Base-by-base conservation (phyloP, 2,329 filamentous ascomycete species). In the Phyllosticta citriasiana region DNA sequence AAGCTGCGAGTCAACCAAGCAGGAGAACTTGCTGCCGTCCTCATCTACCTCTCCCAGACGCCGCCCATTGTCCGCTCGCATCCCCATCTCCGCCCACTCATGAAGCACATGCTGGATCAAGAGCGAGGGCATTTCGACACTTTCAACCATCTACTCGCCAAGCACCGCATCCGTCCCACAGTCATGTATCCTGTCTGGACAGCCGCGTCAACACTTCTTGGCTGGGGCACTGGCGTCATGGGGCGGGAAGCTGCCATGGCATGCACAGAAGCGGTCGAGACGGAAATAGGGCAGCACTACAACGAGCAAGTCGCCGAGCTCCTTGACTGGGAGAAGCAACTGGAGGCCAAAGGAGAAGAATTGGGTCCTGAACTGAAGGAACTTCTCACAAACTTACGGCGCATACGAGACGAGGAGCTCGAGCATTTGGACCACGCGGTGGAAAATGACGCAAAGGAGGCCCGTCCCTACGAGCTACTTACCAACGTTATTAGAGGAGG, bases 81-180 rank as follows among this genome's bases (percentile, higher is more conserved):
- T 72, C 93, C 94, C 0, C 89, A 96, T 71, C 85, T 99, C 19
- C 87, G 90, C 6, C 88, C 91, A 0, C 78, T 97, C 33, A 96
- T 99, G 91, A 84, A 87, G 68, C 94, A 97, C 81, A 99, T 99
- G 94, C 92, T 96, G 79, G 90, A 94, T 69, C 94, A 99, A 74
- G 94, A 99, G 79, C 91, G 84, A 12, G 88, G 85, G 8, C 94
- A 99, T 75, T 86, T 97, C 67, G 75, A 78, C 3, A 94, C 87
- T 40, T 99, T 97, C 82, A 96, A 96, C 74, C 69, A 79, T 2
- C 82, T 97, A 26, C 79, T 97, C 4, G 85, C 88, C 19, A 88
- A 87, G 69, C 94, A 97, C 74, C 90, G 91, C 61, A 86, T 99
- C 57, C 89, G 94, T 0, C 94, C 94, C 0, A 97, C 94, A 0